These are phyloP conservation scores for Ceriops decandra DNA, from an alignment of 345 rosid species.

Conservation along the genomic window DNA sequence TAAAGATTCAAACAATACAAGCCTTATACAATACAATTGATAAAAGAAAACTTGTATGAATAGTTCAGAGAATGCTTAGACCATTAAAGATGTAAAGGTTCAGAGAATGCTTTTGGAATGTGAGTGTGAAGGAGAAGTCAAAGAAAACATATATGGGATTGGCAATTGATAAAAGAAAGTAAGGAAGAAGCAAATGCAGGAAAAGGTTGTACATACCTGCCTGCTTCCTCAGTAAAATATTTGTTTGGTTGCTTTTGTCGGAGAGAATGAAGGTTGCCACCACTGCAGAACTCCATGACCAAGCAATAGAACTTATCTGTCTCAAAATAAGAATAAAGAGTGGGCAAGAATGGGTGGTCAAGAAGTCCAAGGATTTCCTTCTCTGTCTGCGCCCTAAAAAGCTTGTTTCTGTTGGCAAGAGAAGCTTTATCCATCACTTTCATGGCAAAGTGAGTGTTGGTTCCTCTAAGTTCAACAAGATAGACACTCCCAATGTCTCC, in stretches of 20 bases:
- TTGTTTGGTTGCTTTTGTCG: slow-evolving; percentile 32
- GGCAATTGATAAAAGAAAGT: not conserved
- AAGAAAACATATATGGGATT: not conserved
- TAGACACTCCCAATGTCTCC: slow-evolving; percentile 78
- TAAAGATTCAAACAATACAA: too few relatives aligned
- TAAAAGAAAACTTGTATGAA: too few relatives aligned
- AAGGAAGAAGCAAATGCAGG: not conserved
- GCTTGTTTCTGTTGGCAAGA: slow-evolving; percentile 79
- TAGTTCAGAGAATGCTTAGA: too few relatives aligned
- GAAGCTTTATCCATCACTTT: slow-evolving; percentile 55
- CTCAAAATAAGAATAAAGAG: slow-evolving; percentile 34
- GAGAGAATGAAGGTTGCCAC: slow-evolving; percentile 35
- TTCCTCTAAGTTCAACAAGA: slow-evolving; percentile 59
- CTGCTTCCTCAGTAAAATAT: slow-evolving; percentile 33
- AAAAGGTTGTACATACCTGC: slow-evolving; percentile 13
- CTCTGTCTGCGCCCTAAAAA: slow-evolving; percentile 41
- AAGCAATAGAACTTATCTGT: slow-evolving; percentile 35
- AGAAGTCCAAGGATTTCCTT: slow-evolving; percentile 33
- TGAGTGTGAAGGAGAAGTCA: too few relatives aligned
- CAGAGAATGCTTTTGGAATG: too few relatives aligned
- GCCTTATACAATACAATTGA: too few relatives aligned
- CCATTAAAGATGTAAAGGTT: too few relatives aligned
- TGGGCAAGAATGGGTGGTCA: slow-evolving; percentile 36
- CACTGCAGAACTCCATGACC: slow-evolving; percentile 38
- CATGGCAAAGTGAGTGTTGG: slow-evolving; percentile 63